These are phyloP conservation scores for Prinsepia uniflora DNA, from an alignment of 306 rosid species.

Conservation along the genomic window DNA sequence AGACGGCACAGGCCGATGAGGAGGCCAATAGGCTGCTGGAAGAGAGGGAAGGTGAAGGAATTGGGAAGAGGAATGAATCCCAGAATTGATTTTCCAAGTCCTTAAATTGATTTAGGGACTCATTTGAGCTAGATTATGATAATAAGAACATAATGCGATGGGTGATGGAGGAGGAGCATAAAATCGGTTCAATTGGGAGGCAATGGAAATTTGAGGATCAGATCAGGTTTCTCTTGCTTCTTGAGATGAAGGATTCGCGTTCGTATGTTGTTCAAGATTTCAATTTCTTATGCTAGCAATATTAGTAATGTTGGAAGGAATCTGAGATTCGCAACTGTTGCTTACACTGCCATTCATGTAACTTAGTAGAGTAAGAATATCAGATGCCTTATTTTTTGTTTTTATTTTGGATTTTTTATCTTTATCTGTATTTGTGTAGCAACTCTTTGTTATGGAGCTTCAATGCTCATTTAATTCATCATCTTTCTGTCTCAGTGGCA, in stretches of 20 bases:
- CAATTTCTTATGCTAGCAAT: conserved; percentile 8
- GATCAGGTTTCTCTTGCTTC: conserved; percentile 18
- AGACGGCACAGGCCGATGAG: conserved; percentile 53
- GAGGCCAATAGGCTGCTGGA: conserved; percentile 65
- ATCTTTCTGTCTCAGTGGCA: conserved; percentile 1
- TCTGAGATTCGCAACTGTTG: conserved; percentile 48
- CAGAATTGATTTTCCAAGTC: conserved; percentile 27
- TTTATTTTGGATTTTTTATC: neutral
- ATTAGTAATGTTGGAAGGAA: conserved; percentile 28
- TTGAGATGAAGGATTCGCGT: conserved; percentile 22
- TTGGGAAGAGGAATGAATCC: conserved; percentile 51
- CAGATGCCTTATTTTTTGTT: conserved; percentile 21
- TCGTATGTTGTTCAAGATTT: conserved; percentile 39
- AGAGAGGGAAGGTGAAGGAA: conserved; percentile 57
- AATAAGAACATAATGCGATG: conserved; percentile 32
- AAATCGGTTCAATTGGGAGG: conserved; percentile 11
- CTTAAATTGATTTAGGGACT: neutral
- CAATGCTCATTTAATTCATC: conserved; percentile 24
- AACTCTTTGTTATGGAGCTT: conserved; percentile 18
- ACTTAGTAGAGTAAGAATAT: conserved; percentile 34
- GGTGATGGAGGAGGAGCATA: conserved; percentile 19
- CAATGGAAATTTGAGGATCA: conserved; percentile 3
- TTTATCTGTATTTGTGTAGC: conserved; percentile 29
- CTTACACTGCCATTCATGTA: conserved; percentile 22
- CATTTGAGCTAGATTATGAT: conserved; percentile 14